Conservation (phyloP, 805 yeast species). For the Vanderwaltozyma yarrowii region DNA sequence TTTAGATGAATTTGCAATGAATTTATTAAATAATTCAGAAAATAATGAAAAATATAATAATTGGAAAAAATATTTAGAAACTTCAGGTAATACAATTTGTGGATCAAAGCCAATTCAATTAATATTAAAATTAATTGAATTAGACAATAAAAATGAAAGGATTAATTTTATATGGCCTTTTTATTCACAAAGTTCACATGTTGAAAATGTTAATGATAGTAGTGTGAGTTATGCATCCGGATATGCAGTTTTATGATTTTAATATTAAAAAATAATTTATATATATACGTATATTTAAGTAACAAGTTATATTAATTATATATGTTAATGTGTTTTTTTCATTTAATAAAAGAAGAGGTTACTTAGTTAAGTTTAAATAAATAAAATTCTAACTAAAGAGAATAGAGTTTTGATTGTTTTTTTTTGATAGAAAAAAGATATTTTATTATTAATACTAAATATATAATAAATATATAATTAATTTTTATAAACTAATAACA, state of each 20-base stretch:
- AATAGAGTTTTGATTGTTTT: no score
- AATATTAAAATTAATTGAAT: slow-evolving; percentile 39
- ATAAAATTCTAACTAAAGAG: no score
- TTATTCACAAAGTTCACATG: slow-evolving; percentile 67
- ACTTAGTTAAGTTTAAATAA: not conserved
- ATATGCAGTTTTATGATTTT: slow-evolving; percentile 27
- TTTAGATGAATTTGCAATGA: slow-evolving; percentile 66
- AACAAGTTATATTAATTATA: not conserved
- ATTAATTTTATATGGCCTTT: slow-evolving; percentile 59
- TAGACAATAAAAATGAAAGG: slow-evolving; percentile 6
- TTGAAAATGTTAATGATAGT: slow-evolving; percentile 40
- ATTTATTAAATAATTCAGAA: slow-evolving; percentile 30
- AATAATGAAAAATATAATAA: slow-evolving; percentile 42
- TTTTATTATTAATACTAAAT: no score
- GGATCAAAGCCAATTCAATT: slow-evolving; percentile 78
- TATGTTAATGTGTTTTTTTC: not conserved
- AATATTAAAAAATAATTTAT: no score
- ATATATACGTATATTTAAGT: not conserved
- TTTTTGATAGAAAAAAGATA: no score
- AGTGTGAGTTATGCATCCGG: slow-evolving; percentile 93
- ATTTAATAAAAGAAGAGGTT: not conserved
- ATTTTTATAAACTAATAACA: no score
- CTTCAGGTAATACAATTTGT: slow-evolving; percentile 84
- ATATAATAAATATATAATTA: no score
- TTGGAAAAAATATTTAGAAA: slow-evolving; percentile 59